Percentiles rank a stretch among this genome's conserved stretches.
Conservation (phyloP, 129 eudicot genomes). For the Dittrichia graveolens region DNA sequence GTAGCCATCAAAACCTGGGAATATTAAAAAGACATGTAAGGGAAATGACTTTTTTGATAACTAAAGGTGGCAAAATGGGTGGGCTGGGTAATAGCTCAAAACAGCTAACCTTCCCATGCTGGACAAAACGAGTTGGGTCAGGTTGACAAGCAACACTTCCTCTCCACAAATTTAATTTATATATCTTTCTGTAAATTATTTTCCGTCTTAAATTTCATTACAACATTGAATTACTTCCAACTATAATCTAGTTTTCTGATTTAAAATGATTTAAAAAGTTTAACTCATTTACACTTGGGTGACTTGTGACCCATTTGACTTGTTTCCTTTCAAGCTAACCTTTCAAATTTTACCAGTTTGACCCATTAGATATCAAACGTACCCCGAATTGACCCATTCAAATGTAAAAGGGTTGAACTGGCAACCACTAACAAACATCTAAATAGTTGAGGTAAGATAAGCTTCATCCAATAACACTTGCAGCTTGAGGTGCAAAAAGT, state of each 20-base stretch:
- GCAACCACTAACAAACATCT: neutral
- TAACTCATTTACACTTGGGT: neutral
- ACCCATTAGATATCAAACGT: neutral
- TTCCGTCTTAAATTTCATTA: no score
- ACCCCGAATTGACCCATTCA: neutral
- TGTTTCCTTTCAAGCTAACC: neutral
- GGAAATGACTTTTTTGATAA: neutral
- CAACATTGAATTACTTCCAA: no score
- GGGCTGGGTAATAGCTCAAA: no score
- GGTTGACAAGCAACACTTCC: no score
- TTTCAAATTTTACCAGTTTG: neutral
- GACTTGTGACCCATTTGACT: neutral
- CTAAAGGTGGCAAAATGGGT: no score
- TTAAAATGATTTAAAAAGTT: neutral
- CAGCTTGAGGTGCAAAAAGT: neutral
- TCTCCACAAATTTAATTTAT: no score
- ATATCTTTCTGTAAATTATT: no score
- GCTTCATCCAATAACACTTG: no score
- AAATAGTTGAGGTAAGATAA: neutral
- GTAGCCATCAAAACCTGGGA: slow-evolving; percentile 92
- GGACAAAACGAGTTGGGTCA: no score
- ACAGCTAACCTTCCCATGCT: no score
- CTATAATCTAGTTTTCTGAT: neutral
- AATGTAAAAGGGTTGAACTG: no score
- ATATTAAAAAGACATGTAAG: neutral